A percentile compares a stretch with the other conserved stretches of the same genome.
Conservation (phyloP, 805 yeast genomes). For the Saccharomycopsis capsularis region DNA sequence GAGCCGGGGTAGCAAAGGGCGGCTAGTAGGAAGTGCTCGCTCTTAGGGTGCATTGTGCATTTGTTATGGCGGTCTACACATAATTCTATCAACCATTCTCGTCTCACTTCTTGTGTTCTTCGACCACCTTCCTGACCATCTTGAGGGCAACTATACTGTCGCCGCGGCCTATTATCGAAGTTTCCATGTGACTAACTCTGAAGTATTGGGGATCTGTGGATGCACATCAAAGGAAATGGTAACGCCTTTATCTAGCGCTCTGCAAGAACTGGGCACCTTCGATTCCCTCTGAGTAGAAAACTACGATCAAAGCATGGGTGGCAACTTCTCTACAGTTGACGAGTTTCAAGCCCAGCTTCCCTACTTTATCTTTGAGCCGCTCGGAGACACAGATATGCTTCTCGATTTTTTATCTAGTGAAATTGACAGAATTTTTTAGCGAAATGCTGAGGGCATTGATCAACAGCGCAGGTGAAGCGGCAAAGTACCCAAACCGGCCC, state of each 20-base stretch:
- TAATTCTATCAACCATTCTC: too few relatives aligned
- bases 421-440: slow-evolving; percentile 55
- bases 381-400: slow-evolving; percentile 60
- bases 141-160: slow-evolving; percentile 46
- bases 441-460: slow-evolving; percentile 76
- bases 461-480: slow-evolving; percentile 93
- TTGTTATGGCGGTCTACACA: too few relatives aligned
- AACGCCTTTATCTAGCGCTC: slow-evolving; percentile 54
- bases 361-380: slow-evolving; percentile 51
- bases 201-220: slow-evolving; percentile 73
- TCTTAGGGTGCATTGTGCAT: too few relatives aligned
- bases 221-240: slow-evolving; percentile 88
- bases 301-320: slow-evolving; percentile 83
- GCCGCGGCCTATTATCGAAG: slow-evolving; percentile 53
- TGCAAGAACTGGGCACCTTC: slow-evolving; percentile 60
- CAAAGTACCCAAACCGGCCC: slow-evolving; percentile 76
- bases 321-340: slow-evolving; percentile 48
- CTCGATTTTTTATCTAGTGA: slow-evolving; percentile 54
- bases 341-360: slow-evolving; percentile 56
- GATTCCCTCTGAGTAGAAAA: slow-evolving; percentile 71
- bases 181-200: slow-evolving; percentile 96
- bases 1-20: too few relatives aligned
- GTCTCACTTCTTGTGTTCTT: too few relatives aligned
- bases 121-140: slow-evolving; percentile 26
- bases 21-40: too few relatives aligned